Evolutionary conservation across 805 yeast genomes (phyloP).

Genomic region (Schizosaccharomyces cryophilus): DNA sequence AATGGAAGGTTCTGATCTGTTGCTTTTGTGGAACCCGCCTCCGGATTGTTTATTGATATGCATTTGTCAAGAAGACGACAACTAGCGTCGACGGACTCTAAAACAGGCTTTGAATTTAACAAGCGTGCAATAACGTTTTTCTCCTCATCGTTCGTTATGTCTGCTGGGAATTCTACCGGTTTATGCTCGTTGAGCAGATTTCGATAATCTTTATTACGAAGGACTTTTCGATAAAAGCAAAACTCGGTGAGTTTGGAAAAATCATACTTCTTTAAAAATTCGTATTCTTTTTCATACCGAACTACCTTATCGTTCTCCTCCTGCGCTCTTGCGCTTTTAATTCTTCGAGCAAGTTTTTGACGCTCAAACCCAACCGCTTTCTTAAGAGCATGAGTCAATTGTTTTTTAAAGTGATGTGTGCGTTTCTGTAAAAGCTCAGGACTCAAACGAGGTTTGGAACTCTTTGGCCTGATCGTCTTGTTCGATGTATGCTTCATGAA

Average conservation of each 20-base stretch:
- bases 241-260: constrained; percentile 7
- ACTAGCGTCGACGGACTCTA: constrained; percentile 2
- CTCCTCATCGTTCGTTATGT: constrained; percentile 2
- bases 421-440: neutral
- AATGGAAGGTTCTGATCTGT: too few species aligned
- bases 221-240: constrained; percentile 5
- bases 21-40: too few species aligned
- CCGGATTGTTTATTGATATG: too few species aligned
- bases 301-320: constrained; percentile 5
- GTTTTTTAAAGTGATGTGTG: neutral
- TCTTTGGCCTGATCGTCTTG: neutral
- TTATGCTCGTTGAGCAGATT: constrained; percentile 5
- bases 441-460: neutral
- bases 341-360: constrained; percentile 13
- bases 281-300: constrained; percentile 9
- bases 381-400: constrained; percentile 10
- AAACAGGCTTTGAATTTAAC: constrained; percentile 7
- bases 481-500: neutral
- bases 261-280: constrained; percentile 8
- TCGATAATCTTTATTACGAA: constrained; percentile 3
- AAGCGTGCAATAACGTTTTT: constrained; percentile 10
- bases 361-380: constrained; percentile 13
- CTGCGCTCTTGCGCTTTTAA: constrained; percentile 9
- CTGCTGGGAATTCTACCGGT: neutral
- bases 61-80: too few species aligned